These are phyloP conservation scores for Astrocystis sublimbata DNA, from an alignment of 495 filamentous ascomycete species.

Conservation along the genomic window DNA sequence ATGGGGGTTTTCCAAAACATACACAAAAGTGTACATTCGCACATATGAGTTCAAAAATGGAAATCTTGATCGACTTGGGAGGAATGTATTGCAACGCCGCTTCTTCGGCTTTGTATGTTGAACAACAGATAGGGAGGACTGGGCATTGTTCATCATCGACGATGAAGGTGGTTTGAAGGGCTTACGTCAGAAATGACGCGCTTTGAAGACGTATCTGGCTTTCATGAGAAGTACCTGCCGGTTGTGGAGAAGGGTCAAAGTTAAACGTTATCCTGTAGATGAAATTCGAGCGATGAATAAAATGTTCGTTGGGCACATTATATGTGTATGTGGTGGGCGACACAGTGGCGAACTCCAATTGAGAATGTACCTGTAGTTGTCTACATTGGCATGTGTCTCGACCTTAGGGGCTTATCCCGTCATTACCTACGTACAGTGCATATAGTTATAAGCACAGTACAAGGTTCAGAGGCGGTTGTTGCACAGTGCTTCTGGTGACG, in stretches of 20 bases:
- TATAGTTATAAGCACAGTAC: no score
- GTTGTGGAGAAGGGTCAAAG: no score
- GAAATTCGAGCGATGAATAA: constrained; percentile 1
- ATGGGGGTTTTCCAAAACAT: constrained; percentile 3
- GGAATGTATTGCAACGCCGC: not conserved
- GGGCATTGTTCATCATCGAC: constrained; percentile 12
- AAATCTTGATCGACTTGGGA: not conserved
- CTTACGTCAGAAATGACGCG: not conserved
- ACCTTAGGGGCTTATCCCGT: no score
- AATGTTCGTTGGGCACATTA: not conserved
- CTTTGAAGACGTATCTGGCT: not conserved
- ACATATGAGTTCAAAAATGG: not conserved
- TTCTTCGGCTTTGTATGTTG: not conserved
- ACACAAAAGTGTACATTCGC: constrained; percentile 10
- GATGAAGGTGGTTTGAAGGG: not conserved
- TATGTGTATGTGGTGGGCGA: no score
- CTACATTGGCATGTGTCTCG: no score
- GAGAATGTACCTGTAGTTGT: not conserved
- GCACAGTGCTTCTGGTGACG: no score
- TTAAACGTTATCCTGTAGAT: not conserved
- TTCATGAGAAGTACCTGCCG: not conserved
- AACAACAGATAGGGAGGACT: not conserved
- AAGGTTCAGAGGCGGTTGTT: no score
- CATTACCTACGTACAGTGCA: no score
- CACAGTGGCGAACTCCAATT: not conserved